Conservation (phyloP, 441 rosid species). For the Syzygium syzygioides region DNA sequence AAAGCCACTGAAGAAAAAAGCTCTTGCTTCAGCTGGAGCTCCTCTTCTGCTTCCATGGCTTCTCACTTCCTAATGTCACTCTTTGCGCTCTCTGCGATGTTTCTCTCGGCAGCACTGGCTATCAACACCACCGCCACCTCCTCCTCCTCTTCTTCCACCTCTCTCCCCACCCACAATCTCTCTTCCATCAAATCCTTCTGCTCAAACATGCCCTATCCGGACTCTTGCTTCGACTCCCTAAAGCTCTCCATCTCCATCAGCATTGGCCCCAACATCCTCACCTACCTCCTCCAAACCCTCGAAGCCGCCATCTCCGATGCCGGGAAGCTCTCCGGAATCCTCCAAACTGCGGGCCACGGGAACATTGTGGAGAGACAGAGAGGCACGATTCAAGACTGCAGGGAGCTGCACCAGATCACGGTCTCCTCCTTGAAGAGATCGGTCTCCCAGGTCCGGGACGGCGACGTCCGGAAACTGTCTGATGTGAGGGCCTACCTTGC, state of each 20-base stretch:
- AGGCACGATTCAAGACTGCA: slow-evolving; percentile 72
- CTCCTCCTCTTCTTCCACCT: neutral
- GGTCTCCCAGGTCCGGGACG: slow-evolving; percentile 30
- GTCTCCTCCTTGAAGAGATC: slow-evolving; percentile 38
- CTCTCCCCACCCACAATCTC: slow-evolving; percentile 18
- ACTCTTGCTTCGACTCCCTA: slow-evolving; percentile 53
- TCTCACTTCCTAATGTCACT: slow-evolving; percentile 10
- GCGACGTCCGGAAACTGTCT: slow-evolving; percentile 29
- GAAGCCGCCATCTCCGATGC: slow-evolving; percentile 57
- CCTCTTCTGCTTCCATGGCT: slow-evolving; percentile 30
- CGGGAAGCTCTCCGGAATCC: slow-evolving; percentile 39
- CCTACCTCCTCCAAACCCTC: slow-evolving; percentile 53
- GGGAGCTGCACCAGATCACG: slow-evolving; percentile 70
- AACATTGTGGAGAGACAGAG: slow-evolving; percentile 53
- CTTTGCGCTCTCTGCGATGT: slow-evolving; percentile 23
- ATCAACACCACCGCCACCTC: slow-evolving; percentile 6
- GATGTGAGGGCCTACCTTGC: slow-evolving; percentile 65
- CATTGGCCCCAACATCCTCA: slow-evolving; percentile 49
- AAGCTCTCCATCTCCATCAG: slow-evolving; percentile 62
- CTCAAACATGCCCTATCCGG: slow-evolving; percentile 52
- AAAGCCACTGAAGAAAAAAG: neutral
- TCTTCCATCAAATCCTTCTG: slow-evolving; percentile 38
- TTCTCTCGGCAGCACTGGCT: slow-evolving; percentile 18
- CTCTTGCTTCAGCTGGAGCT: neutral
- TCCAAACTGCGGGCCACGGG: slow-evolving; percentile 18